Evolutionary conservation across 495 filamentous ascomycete species (phyloP), one percentile per base, ranked within the genome.

Genomic region (Trichoderma orchidacearum): DNA sequence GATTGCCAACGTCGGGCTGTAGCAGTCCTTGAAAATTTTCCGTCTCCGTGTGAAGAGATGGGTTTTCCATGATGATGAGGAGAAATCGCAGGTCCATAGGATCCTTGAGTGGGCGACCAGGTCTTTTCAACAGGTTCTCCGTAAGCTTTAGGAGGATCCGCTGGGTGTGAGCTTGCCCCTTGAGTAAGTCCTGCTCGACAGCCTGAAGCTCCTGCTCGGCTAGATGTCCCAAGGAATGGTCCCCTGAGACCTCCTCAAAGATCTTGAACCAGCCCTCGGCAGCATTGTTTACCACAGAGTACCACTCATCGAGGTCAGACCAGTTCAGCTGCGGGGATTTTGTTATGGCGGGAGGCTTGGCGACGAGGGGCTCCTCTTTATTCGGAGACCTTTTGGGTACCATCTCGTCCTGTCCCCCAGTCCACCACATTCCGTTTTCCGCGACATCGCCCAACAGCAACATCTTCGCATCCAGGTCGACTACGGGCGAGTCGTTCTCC

Each of bases 381-480:
- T n/a, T 34, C 8, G 28, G 28, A 31, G 27, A 0, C 17, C 17
- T 53, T 32, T 61, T 63, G n/a, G 70, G 66, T 18, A 65, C 63
- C 12, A 64, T 50, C 31, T 76, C 69, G 21, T 73, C 67, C 55
- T 79, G 72, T 1, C 78, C 74, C 21, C 83, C 84, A 53, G 81
- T 86, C 87, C 87, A 93, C 89, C 87, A 93, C 13, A 79, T 79
- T 1, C 88, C 88, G 64, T 92, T 93, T 66, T 93, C 87, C 0
- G 84, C 85, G 59, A 93, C 71, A 58, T 92, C 81, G 13, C 88
- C 89, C n/a, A 90, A 65, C 12, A 92, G 74, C 12, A 93, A 72
- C 0, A 86, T 84, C 66, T 91, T 93, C 0, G 85, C 80, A 66
- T 93, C 89, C 27, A 89, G 68, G 18, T 74, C 72, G 18, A 66